Evolutionary conservation across 495 filamentous ascomycete species (phyloP), one percentile per base, ranked within the genome.

Genomic region (Astrothelium macrocarpum): DNA sequence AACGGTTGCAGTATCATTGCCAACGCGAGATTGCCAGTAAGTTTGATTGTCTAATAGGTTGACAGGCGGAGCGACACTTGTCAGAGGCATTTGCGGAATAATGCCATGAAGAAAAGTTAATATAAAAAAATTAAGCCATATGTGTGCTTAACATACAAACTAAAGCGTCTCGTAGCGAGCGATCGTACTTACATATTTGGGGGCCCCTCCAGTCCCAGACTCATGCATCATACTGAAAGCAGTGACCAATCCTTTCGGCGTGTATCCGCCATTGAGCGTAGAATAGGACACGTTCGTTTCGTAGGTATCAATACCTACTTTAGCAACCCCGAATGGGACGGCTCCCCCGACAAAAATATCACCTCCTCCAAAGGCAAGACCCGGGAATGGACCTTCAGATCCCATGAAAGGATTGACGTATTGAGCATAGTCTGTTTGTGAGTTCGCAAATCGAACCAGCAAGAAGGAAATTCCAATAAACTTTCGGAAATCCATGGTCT

Each of bases 331-430:
- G 61, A 75, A 75, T 18, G 72, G 73, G 11, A 70, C 60, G 12
- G 71, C 65, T 12, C 62, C 71, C n/a, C 73, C 73, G 18, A 73
- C 69, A 58, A 74, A 75, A 64, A 75, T 70, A 45, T 75, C 68
- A 46, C 73, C 73, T 16, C 73, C 73, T 53, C 71, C 72, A 63
- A 69, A 74, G 0, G 71, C 70, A 32, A 71, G 68, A 16, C 73
- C 73, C 5, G 69, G 63, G 31, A 71, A 69, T 18, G 61, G 61
- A 12, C 73, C 72, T 66, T 74, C 71, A n/a, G 67, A 70, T 1
- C 72, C 72, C 18, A 74, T 67, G 65, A 74, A 73, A 4, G 70
- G 71, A 62, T 74, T 74, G 49, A 76, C 74, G 61, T 72, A 76
- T 62, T 71, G 68, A 3, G 69, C 29, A 58, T 71, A 73, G 61